These are phyloP conservation scores for Mortierella sp. DNA, from an alignment of 371 early-diverging fungal species.

Conservation along the genomic window DNA sequence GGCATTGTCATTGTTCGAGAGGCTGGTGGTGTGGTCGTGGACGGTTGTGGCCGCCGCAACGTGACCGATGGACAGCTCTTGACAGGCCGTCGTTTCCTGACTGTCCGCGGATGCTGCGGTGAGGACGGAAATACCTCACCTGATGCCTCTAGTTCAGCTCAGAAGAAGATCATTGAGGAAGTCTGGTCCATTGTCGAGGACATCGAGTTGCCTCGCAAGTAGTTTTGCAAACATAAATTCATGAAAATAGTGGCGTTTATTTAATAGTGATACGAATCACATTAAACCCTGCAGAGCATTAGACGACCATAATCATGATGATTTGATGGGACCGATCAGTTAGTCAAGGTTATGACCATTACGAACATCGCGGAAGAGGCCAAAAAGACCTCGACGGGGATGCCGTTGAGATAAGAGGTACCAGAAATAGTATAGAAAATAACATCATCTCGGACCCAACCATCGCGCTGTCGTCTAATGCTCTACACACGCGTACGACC, in stretches of 20 bases:
- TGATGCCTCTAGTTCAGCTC: constrained; percentile 31
- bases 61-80: constrained; percentile 46
- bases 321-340: constrained; percentile 46
- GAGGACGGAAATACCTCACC: constrained; percentile 41
- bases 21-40: constrained; percentile 79
- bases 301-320: too few relatives aligned
- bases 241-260: too few relatives aligned
- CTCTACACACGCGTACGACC: neutral
- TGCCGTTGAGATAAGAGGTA: constrained; percentile 53
- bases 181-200: constrained; percentile 55
- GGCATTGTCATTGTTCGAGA: constrained; percentile 79
- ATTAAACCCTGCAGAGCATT: too few relatives aligned
- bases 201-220: constrained; percentile 40
- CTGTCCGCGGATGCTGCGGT: constrained; percentile 44
- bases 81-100: constrained; percentile 53
- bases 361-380: constrained; percentile 49
- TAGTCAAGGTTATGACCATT: constrained; percentile 50
- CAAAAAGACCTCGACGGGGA: constrained; percentile 49
- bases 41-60: constrained; percentile 60
- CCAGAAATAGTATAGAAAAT: constrained; percentile 48
- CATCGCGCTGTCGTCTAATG: neutral
- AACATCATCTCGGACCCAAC: constrained; percentile 43
- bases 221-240: too few relatives aligned
- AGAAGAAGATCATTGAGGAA: constrained; percentile 46
- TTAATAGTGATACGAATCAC: too few relatives aligned